Evolutionary conservation across 2,329 filamentous ascomycete species (phyloP), one percentile per base, ranked within the genome.

Genomic region (Diplodia intermedia): DNA sequence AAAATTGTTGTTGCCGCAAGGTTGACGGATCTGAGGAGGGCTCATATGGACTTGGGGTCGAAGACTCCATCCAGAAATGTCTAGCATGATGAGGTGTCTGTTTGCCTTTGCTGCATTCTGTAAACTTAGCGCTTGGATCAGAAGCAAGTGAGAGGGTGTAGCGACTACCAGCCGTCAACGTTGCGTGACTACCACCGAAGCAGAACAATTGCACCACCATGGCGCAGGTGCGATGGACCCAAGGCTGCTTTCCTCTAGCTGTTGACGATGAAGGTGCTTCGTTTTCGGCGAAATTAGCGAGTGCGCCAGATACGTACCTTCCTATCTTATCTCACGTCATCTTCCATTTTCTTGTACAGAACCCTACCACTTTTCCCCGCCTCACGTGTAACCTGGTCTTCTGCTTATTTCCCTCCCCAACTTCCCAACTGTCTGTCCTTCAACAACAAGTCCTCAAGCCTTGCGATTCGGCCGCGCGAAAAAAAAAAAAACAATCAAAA

Each of bases 321-420:
- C n/a, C 29, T 50, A 50, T 62, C 57, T 63, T 26, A 52, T 63
- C 60, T 63, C 47, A 63, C 60, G 60, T 63, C 60, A 63, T 52
- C 43, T 14, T 38, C 47, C 23, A 26, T 47, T 38, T 63, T 33
- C 20, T n/a, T 33, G 33, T 38, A 2, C 14, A 50, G 15, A 6
- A 7, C 57, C 26, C 14, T 26, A 4, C 36, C 11, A 15, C 38
- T 43, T 18, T 47, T 20, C 43, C 43, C 43, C 43, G n/a, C 43
- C 43, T 9, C 43, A 11, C n/a, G 43, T 47, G 43, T 47, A 47
- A 47, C 43, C 18, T 47, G 3, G 18, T n/a, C 18, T 18, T 36
- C 29, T 55, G 18, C 53, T 55, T 29, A 31, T 18, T 31, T 55
- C 29, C 29, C 15, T 33, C 31, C 31, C n/a, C 52, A 33, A 18